phyloP scores from a whole-genome alignment of 192 early-diverging fungal species.

The Oehlia diaphana region DNA sequence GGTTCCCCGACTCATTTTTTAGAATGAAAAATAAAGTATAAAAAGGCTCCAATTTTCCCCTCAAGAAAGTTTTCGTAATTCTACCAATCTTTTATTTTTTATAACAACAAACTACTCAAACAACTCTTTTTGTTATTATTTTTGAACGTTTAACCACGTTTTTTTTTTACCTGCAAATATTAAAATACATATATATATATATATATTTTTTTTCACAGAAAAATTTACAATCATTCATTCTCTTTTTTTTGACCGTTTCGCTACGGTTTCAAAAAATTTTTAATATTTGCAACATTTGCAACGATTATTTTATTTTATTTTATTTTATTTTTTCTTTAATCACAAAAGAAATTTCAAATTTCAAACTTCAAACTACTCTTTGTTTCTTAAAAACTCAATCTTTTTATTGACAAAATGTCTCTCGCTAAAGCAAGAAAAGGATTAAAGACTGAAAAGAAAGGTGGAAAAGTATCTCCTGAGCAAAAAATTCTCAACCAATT shows the following conservation, averaged over 20 bases:
- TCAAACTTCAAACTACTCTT: no score
- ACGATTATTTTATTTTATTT: background rate
- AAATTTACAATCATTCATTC: background rate
- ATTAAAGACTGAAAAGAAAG: background rate
- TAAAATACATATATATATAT: background rate
- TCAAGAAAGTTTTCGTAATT: background rate
- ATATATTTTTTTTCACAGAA: background rate
- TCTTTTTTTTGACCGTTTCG: background rate
- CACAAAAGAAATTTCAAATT: no score
- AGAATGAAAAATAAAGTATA: background rate
- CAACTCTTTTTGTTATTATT: background rate
- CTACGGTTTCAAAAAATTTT: background rate
- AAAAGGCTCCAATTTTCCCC: background rate
- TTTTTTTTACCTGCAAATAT: background rate
- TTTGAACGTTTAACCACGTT: background rate
- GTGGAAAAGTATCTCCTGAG: background rate
- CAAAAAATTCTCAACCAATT: background rate
- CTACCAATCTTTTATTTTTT: background rate
- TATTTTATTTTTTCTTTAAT: background rate
- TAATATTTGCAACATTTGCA: background rate
- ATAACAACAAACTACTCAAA: background rate
- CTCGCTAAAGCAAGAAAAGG: no score
- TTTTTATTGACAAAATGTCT: background rate
- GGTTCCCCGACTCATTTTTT: background rate
- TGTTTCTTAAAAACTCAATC: background rate